Evolutionary conservation across 768 basidiomycete genomes (phyloP), one percentile per base, ranked within the genome.

Genomic region (Pulveroboletus sp.): DNA sequence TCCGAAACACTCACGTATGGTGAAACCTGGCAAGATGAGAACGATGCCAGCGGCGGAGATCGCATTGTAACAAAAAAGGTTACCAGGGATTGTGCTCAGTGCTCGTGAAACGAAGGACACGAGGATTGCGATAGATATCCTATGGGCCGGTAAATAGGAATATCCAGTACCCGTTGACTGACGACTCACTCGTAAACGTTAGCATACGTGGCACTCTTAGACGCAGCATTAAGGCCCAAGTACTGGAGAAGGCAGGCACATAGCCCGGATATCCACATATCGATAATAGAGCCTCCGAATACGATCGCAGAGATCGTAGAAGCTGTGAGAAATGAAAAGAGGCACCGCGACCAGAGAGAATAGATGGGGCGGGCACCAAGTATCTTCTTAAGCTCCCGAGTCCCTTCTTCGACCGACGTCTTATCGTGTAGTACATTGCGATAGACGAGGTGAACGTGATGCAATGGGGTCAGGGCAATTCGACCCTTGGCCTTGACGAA

Each of bases 41-140:
- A 93, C 88, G 8, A 94, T 86, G 2, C 90, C 90, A 30, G 89
- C 88, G 10, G 89, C 90, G 8, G 93, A 89, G 54, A 95, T 83
- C 4, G 93, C 86, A 43, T 85, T 87, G 69, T 92, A 96, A 67
- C 93, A 96, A 64, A 94, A 94, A 21, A 84, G 66, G 48, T 82
- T 72, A 5, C 83, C 83, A 5, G 79, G 81, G 43, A 93, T 80
- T 55, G 82, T 85, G 54, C 89, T 85, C 46, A 95, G 68, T 14
- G 79, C 86, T 45, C 91, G 78, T 3, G 92, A 86, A 17, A 86
- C 72, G 61, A 93, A 93, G 3, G 89, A 86, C 35, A 93, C 87
- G 32, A 93, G 69, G 47, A 92, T 91, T 3, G 89, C 82, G 10
- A 86, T 83, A 0, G 89, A 86, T 61, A 93, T 90, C 65, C 91